These are phyloP conservation scores for Xylaria sp. DNA, from an alignment of 2,329 filamentous ascomycete species.

Conservation along the genomic window DNA sequence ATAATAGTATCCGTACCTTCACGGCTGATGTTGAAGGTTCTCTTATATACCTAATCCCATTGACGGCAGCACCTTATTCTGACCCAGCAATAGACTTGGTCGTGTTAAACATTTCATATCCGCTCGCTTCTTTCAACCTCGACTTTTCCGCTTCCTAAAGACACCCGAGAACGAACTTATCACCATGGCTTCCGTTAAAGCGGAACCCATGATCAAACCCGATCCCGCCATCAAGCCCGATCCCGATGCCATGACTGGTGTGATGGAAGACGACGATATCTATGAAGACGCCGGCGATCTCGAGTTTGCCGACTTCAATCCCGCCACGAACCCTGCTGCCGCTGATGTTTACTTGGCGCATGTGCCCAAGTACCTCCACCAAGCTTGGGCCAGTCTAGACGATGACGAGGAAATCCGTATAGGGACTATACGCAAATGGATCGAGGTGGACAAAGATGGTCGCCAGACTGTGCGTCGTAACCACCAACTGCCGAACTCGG, in stretches of 20 bases:
- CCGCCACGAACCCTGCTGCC: slow-evolving; percentile 51
- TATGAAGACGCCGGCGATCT: slow-evolving; percentile 70
- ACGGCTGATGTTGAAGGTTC: no score
- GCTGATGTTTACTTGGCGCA: slow-evolving; percentile 76
- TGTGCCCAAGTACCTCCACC: slow-evolving; percentile 82
- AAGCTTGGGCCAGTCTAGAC: slow-evolving; percentile 78
- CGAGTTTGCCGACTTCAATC: slow-evolving; percentile 62
- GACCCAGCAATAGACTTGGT: not conserved
- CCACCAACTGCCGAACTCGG: slow-evolving; percentile 35
- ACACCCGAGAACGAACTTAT: not conserved
- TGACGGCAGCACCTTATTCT: not conserved
- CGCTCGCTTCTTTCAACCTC: not conserved
- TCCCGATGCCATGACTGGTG: slow-evolving; percentile 53
- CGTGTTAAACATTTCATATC: not conserved
- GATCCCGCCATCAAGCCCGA: slow-evolving; percentile 48
- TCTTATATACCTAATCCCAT: not conserved
- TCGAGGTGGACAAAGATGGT: slow-evolving; percentile 60
- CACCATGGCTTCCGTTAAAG: slow-evolving; percentile 45
- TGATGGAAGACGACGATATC: slow-evolving; percentile 71
- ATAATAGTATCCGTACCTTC: no score
- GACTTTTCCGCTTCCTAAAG: not conserved
- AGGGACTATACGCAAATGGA: slow-evolving; percentile 75
- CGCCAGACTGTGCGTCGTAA: slow-evolving; percentile 50
- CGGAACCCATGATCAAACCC: slow-evolving; percentile 45
- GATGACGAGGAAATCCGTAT: slow-evolving; percentile 85